Base-by-base conservation (phyloP, 306 rosid genomes). In the Mimosa bimucronata region DNA sequence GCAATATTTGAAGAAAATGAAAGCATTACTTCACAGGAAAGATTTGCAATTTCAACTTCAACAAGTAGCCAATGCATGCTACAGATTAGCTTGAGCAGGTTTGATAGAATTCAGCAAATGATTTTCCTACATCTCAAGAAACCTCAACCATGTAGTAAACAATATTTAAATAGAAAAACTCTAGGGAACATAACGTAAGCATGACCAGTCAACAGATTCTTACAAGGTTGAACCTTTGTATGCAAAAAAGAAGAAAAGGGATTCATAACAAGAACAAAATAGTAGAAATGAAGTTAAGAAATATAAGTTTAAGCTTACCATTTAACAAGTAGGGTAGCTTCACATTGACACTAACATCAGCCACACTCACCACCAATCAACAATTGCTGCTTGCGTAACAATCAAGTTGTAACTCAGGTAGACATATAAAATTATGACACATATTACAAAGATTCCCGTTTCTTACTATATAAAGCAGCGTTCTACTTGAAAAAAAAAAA, bases 311-410 rank as follows among this genome's bases (percentile, higher is more conserved):
- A 6, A 34, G 70, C 29, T 77, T 83, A 77, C 85, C 87, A 74
- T 77, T 68, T 78, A 79, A 83, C 26, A 50, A 66, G 68, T 29
- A 73, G 38, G 68, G 66, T 62, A 73, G 76, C 77, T 68, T 86
- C 85, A 77, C 74, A 58, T 60, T 76, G 79, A 76, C 64, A 58
- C 78, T 77, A 61, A 76, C 85, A 58, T 76, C 74, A 55, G 84
- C 86, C 57, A 76, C 80, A 73, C 53, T 83, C 82, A 82, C 84
- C 79, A 71, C 53, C 77, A 79, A 71, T 58, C 82, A 73, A 76
- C 62, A 53, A 64, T n/a, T n/a, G n/a, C n/a, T n/a, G n/a, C n/a
- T n/a, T n/a, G n/a, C n/a, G n/a, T n/a, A n/a, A n/a, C n/a, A n/a
- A n/a, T n/a, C n/a, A n/a, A n/a, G n/a, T n/a, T n/a, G n/a, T n/a